Evolutionary conservation across 352 stramenopile species (phyloP).

Genomic region (Pythium rhizo-oryzae): DNA sequence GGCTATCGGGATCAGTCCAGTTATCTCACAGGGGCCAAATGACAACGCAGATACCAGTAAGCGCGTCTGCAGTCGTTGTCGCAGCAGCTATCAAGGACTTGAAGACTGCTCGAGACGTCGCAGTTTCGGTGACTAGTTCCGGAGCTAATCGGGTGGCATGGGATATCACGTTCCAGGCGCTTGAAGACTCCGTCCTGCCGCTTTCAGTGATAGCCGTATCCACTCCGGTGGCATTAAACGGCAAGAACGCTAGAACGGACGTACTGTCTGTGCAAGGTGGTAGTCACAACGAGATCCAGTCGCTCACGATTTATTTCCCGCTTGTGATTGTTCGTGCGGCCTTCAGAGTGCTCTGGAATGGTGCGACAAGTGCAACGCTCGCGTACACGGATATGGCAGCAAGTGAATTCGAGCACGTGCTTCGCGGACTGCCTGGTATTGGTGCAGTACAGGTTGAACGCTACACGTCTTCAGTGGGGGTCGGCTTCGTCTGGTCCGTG

Average conservation of each 20-base stretch:
- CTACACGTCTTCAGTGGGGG: conserved; percentile 33
- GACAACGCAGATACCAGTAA: conserved; percentile 41
- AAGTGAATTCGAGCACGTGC: conserved; percentile 32
- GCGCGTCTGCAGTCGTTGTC: conserved; percentile 20
- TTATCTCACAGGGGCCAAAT: conserved; percentile 34
- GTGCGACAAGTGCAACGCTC: conserved; percentile 21
- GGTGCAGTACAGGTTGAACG: conserved; percentile 40
- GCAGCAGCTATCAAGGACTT: conserved; percentile 35
- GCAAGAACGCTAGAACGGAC: conserved; percentile 22
- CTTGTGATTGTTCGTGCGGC: conserved; percentile 15
- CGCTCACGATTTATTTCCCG: conserved; percentile 42
- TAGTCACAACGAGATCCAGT: conserved; percentile 44
- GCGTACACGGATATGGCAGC: conserved; percentile 36
- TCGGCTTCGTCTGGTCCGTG: conserved; percentile 51
- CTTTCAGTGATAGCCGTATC: conserved; percentile 26
- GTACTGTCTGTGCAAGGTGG: conserved; percentile 22
- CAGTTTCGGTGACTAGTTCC: conserved; percentile 13
- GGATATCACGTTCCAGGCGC: conserved; percentile 43
- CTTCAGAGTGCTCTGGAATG: conserved; percentile 51
- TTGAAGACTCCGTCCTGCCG: conserved; percentile 27
- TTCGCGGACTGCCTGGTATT: conserved; percentile 39
- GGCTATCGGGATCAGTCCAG: conserved; percentile 46
- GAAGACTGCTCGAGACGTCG: conserved; percentile 24
- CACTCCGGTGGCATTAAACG: conserved; percentile 22
- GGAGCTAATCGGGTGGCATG: conserved; percentile 25